Evolutionary conservation across 2,329 filamentous ascomycete genomes (phyloP), one percentile per base, ranked within the genome.

Genomic region (Fusarium clavum): DNA sequence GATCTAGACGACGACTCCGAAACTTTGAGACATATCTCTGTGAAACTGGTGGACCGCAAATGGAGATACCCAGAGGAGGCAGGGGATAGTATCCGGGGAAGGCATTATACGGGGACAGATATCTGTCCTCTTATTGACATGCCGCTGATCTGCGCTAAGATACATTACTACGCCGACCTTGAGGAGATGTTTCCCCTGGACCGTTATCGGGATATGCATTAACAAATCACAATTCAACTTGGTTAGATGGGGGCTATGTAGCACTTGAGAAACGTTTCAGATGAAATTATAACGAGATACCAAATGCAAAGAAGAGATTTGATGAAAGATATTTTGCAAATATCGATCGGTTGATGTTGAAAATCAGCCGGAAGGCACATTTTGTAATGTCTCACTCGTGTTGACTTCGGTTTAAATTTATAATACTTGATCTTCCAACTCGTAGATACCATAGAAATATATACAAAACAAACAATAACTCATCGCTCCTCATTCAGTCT

Each of bases 41-140:
- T 67, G 2, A 67, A 64, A 13, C 7, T 64, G 8, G 18, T 67
- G 4, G 56, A 56, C 9, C 48, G 56, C 5, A 6, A 47, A n/a
- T 64, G 56, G 61, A 57, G 44, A 44, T 64, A 64, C 34, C 61
- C 45, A 14, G 16, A 56, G 20, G 22, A 40, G 24, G 56, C 57
- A 30, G 51, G 46, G 38, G 44, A 34, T 20, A 29, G 51, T 34
- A 20, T 27, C 16, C n/a, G 27, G 40, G 46, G 24, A 34, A 61
- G 22, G 30, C 29, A 44, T 20, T 64, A 64, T 38, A 56, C 18
- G 13, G 61, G 61, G 34, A 48, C n/a, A 40, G 61, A 64, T 25
- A 40, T 49, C 11, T 64, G 44, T 30, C 61, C 43, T 45, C n/a
- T 61, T 51, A 16, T 49, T 48, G 56, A 60, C 51, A 41, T 64